Conservation (phyloP, 768 basidiomycete species). For the Lactarius psammicola region DNA sequence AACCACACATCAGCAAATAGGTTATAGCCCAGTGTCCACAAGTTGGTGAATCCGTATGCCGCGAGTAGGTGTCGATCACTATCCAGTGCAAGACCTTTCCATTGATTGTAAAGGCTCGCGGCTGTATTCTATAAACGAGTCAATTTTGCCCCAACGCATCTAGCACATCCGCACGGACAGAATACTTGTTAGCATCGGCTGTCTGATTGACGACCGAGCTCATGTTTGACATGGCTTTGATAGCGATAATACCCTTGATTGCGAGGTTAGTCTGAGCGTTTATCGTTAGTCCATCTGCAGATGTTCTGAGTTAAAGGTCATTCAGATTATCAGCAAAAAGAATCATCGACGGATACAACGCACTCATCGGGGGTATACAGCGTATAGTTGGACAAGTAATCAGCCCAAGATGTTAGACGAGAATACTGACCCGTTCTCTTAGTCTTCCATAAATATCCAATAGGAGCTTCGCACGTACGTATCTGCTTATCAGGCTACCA, state of each 20-base stretch:
- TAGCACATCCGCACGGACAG: constrained; percentile 27
- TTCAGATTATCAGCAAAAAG: constrained; percentile 6
- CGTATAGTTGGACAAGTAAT: constrained; percentile 38
- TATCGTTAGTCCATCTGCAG: constrained; percentile 15
- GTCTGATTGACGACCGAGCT: constrained; percentile 34
- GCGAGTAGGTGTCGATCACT: constrained; percentile 10
- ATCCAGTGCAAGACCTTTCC: constrained; percentile 19
- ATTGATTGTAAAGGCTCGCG: constrained; percentile 13
- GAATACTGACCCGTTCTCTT: constrained; percentile 27
- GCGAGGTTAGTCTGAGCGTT: constrained; percentile 68
- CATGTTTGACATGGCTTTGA: constrained; percentile 62
- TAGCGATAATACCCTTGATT: constrained; percentile 68
- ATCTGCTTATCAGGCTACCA: constrained; percentile 30
- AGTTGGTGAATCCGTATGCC: constrained; percentile 27
- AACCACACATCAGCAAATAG: constrained; percentile 59
- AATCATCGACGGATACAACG: constrained; percentile 49
- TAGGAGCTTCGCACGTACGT: constrained; percentile 19
- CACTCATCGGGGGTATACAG: constrained; percentile 53
- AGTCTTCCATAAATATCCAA: background rate
- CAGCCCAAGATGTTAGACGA: constrained; percentile 36
- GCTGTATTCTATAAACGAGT: constrained; percentile 6
- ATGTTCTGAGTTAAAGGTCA: constrained; percentile 12
- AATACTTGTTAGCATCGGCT: constrained; percentile 30
- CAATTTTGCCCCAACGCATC: background rate
- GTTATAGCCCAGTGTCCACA: constrained; percentile 64